Base-by-base conservation (phyloP, 179 eudicot genomes). In the Beta lomatogona region DNA sequence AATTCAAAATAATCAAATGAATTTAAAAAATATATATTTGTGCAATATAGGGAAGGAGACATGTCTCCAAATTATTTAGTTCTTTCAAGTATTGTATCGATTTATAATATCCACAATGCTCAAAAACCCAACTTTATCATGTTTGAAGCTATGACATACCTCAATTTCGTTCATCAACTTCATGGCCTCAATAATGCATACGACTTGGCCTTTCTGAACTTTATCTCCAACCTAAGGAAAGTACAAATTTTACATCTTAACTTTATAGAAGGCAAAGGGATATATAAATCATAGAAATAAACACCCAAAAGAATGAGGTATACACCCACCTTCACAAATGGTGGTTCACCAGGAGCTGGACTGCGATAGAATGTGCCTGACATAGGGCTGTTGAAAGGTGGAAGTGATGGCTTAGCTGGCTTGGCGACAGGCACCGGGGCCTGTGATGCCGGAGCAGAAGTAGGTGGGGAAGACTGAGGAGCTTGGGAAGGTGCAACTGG, bases 151-250 rank as follows among this genome's bases (percentile, higher is more conserved):
- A 72, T 57, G 16, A 53, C 89, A 85, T 88, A 92, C 96, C 87
- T 94, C 97, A 79, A 94, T 92, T 86, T 94, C 98, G 78, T 94
- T 97, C 99, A 94, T 97, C 93, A 94, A 86, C 81, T 97, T 97
- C 99, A 97, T 97, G 78, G 99, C 98, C 86, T 97, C 99, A 75
- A 97, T 87, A 77, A 97, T 94, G 87, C 99, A 97, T n/a, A 97
- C 10, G 66, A 94, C 91, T 86, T 97, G 98, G 28, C 99, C 98
- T 86, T 94, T 94, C 82, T 92, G 85, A 63, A 97, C 93, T 85
- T 87, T 92, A 88, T 97, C 99, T 80, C 99, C 99, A 58, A 97
- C 94, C 97, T 97, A 82, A 6, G 79, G 53, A 61, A 80, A 48
- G 18, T 0, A 50, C 2, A 11, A 19, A 66, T 22, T 48, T 77